phyloP scores from a whole-genome alignment of 495 filamentous ascomycete genomes.

The Thermothielavioides terrestris region DNA sequence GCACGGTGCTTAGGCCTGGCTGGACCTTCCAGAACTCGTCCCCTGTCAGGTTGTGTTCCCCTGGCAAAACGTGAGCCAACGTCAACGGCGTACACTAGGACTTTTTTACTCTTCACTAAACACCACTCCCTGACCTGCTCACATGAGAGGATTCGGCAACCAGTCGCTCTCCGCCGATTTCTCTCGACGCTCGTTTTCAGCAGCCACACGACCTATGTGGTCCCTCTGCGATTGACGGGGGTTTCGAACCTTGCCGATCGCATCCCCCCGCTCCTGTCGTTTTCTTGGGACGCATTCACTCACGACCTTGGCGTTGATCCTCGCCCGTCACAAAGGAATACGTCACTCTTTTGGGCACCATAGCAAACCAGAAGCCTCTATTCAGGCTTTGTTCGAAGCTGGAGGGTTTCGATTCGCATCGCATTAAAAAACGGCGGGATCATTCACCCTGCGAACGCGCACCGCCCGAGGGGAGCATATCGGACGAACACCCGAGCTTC shows the following conservation, averaged over 20 bases:
- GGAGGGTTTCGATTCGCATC: neutral
- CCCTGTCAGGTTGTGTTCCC: too few species aligned
- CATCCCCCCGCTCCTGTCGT: neutral
- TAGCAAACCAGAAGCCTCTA: neutral
- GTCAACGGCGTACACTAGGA: neutral
- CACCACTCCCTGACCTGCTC: too few species aligned
- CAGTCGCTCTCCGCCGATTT: constrained; percentile 9
- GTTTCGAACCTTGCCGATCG: neutral
- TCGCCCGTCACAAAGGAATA: neutral
- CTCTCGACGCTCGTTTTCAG: constrained; percentile 8
- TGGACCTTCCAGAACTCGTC: constrained; percentile 1
- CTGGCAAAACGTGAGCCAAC: too few species aligned
- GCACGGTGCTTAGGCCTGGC: neutral
- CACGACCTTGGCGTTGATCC: constrained; percentile 4
- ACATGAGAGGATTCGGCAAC: neutral
- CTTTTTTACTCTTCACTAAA: neutral
- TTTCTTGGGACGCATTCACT: neutral
- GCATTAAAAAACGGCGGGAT: neutral
- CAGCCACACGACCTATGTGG: neutral
- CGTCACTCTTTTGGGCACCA: neutral
- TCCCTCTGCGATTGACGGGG: too few species aligned
- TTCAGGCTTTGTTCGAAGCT: neutral
- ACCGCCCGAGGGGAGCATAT: neutral
- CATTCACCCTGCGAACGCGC: too few species aligned
- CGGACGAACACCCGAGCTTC: neutral